A percentile compares a stretch with the other conserved stretches of the same genome.
Conservation (phyloP, 176 grass and related monocot species). For the Alloteropsis semialata region DNA sequence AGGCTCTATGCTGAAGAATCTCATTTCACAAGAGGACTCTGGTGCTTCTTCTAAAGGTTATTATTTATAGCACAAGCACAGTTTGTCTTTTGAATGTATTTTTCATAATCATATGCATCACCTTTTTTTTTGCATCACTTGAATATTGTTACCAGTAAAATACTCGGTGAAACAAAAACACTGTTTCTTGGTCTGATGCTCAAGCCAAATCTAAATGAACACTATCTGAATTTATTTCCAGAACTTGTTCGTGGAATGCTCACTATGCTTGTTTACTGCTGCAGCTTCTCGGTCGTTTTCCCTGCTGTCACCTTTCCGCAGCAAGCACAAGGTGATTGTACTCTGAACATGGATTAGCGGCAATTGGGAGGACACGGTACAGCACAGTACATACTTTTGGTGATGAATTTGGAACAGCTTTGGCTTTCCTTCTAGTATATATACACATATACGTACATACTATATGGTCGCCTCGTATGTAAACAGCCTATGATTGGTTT, state of each 20-base stretch:
- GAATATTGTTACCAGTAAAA: not conserved
- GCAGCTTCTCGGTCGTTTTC: slow-evolving; percentile 68
- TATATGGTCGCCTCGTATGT: not conserved
- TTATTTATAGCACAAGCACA: not conserved
- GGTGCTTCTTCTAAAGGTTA: slow-evolving; percentile 54
- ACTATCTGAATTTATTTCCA: not conserved
- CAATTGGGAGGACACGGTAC: not conserved
- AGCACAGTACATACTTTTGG: slow-evolving; percentile 1
- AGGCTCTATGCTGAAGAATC: slow-evolving; percentile 58
- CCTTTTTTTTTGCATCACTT: not conserved
- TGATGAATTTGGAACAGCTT: slow-evolving; percentile 4
- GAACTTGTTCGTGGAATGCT: not conserved
- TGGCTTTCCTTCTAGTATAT: not conserved
- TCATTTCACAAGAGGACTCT: slow-evolving; percentile 57
- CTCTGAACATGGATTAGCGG: slow-evolving; percentile 24
- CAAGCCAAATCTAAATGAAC: not conserved
- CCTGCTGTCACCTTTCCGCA: slow-evolving; percentile 61
- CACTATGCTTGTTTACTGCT: slow-evolving; percentile 6
- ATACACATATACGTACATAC: not conserved
- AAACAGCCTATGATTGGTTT: not conserved
- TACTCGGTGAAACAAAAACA: not conserved
- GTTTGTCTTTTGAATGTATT: not conserved
- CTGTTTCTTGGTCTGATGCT: not conserved
- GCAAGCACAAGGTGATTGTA: slow-evolving; percentile 51
- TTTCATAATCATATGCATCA: not conserved